Base-by-base conservation (phyloP, 1,284 basidiomycete genomes). In the Psilocybe mexicana region DNA sequence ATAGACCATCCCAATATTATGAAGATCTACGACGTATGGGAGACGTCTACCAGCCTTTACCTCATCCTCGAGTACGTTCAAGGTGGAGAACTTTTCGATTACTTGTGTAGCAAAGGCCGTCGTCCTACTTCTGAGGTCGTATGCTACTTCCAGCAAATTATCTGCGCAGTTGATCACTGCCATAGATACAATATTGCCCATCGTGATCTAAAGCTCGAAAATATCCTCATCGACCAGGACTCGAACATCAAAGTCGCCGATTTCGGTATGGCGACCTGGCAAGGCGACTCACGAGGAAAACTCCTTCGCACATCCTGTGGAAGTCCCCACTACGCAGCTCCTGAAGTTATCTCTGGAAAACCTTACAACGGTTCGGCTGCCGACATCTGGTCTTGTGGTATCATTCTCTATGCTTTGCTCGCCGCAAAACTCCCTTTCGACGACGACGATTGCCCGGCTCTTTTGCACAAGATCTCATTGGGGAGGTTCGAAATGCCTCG, bases 241-340 rank as follows among this genome's bases (percentile, higher is more conserved):
- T 85, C 84, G 68, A 96, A 95, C 69, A 89, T 98, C 83, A 99
- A 98, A 75, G 90, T 99, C 30, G 96, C 95, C 2, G 97, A 99
- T 76, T 99, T 99, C 74, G 96, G 97, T 18, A 96, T 99, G 93
- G 97, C 97, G 1, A 91, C 92, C n/a, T 95, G 94, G 87, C 91
- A 93, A 63, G 72, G 67, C 35, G 69, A 71, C 40, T 82, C 84
- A 24, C 71, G 70, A 11, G 79, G 77, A 42, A 81, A 82, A 24
- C 73, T 97, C 74, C 83, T 98, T 54, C 86, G 89, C 70, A 99
- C 96, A 1, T 90, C 90, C 42, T 99, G 97, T 67, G 97, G 97
- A 33, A 93, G 90, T 64, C 96, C 96, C 43, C 96, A 99, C 73
- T 99, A 99, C 65, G 96, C 96, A 42, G 91, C 92, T n/a, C 97